A percentile compares a stretch with the other conserved stretches of the same genome.
phyloP scores from a whole-genome alignment of 78 protist species.

The Diacronema lutheri region DNA sequence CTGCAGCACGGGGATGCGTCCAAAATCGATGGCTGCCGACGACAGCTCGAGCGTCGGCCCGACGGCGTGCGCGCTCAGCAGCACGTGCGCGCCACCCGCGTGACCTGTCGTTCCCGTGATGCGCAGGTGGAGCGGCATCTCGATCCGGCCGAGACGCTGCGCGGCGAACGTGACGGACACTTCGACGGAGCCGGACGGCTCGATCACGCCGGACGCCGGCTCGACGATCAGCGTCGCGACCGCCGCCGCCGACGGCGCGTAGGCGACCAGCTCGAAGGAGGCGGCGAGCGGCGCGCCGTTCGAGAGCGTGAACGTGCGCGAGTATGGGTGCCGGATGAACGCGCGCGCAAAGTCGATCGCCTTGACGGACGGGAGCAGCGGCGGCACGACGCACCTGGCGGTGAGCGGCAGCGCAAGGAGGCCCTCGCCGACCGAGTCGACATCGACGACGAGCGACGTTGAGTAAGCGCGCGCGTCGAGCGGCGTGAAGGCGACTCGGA shows the following conservation, averaged over 20 bases:
- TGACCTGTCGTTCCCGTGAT: constrained; percentile 38
- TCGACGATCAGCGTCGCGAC: constrained; percentile 6
- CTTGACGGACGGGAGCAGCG: background rate
- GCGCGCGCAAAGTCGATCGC: constrained; percentile 48
- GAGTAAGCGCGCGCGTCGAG: background rate
- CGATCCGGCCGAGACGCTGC: constrained; percentile 25
- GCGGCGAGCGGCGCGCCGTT: constrained; percentile 56
- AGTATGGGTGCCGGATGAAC: constrained; percentile 56
- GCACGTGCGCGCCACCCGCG: background rate
- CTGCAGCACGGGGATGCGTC: constrained; percentile 33
- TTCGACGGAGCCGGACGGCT: background rate
- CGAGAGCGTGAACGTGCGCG: constrained; percentile 13
- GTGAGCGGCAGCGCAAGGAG: constrained; percentile 47
- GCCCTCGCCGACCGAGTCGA: constrained; percentile 56
- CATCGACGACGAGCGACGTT: constrained; percentile 45
- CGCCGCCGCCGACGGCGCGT: background rate
- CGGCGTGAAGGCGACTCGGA: constrained; percentile 53
- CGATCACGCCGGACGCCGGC: constrained; percentile 8
- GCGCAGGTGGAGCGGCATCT: constrained; percentile 19
- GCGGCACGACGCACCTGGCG: constrained; percentile 52
- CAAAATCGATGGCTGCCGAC: constrained; percentile 25
- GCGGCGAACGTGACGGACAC: constrained; percentile 28
- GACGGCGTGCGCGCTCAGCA: background rate
- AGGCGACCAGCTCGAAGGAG: constrained; percentile 56
- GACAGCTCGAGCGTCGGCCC: constrained; percentile 42